These are phyloP conservation scores for Chaetothyriales sp. DNA, from an alignment of 2,329 filamentous ascomycete species.

Conservation along the genomic window DNA sequence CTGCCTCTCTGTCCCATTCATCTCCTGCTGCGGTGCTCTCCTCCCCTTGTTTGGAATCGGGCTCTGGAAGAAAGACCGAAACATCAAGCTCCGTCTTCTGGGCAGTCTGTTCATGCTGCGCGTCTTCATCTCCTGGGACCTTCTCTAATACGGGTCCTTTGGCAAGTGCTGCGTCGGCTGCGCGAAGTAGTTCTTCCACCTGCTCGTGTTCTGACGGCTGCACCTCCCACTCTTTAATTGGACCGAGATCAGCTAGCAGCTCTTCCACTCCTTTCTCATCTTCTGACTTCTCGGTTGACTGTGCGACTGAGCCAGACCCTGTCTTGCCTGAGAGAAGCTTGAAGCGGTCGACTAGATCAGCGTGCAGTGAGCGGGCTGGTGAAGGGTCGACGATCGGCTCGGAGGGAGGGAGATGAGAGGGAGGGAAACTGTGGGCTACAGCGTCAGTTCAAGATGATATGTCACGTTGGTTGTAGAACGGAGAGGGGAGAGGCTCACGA, in stretches of 20 bases:
- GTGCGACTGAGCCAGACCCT: background rate
- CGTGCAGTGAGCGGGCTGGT: constrained; percentile 12
- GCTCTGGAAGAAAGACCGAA: constrained; percentile 11
- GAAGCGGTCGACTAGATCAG: constrained; percentile 15
- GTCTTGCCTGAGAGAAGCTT: constrained; percentile 8
- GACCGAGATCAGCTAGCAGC: constrained; percentile 20
- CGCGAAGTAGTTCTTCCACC: constrained; percentile 17
- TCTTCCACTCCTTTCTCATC: constrained; percentile 20
- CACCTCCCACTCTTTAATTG: constrained; percentile 17
- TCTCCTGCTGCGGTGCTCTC: constrained; percentile 1
- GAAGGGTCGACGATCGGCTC: constrained; percentile 4
- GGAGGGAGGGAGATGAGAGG: constrained; percentile 1
- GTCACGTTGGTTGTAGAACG: background rate
- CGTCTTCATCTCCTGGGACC: background rate
- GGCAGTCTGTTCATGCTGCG: constrained; percentile 1
- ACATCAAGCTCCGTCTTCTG: constrained; percentile 6
- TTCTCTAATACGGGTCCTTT: constrained; percentile 1
- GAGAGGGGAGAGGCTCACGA: constrained; percentile 12
- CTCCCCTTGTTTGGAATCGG: constrained; percentile 8
- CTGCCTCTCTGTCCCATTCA: constrained; percentile 17
- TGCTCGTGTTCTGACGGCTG: constrained; percentile 15
- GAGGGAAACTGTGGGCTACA: constrained; percentile 2
- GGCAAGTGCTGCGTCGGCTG: constrained; percentile 14
- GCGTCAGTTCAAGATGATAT: constrained; percentile 3
- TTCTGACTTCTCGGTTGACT: constrained; percentile 6